phyloP scores from a whole-genome alignment of 2,329 filamentous ascomycete species.

The Chrysoporthe austroafricana region DNA sequence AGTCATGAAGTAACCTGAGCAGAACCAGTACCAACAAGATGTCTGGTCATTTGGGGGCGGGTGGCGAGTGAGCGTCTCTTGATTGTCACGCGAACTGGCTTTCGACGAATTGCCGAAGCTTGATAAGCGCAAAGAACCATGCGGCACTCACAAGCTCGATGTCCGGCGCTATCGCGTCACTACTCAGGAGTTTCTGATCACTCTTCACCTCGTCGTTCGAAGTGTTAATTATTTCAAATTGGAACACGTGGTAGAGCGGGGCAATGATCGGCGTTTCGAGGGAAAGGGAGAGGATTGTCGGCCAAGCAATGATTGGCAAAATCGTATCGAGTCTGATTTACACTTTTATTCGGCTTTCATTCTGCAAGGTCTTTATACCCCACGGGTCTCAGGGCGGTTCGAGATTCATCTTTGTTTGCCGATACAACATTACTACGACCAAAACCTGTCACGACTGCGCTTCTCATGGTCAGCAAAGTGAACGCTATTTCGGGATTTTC shows the following conservation, averaged over 20 bases:
- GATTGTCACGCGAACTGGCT: not conserved
- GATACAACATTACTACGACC: not conserved
- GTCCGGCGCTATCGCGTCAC: not conserved
- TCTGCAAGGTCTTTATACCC: conserved; percentile 28
- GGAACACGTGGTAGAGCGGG: conserved; percentile 1
- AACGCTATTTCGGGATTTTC: not conserved
- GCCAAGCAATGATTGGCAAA: conserved; percentile 18
- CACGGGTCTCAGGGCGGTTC: conserved; percentile 17
- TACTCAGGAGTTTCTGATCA: not conserved
- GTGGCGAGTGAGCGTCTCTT: not conserved
- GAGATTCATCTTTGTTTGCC: not conserved
- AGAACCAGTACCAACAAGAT: not conserved
- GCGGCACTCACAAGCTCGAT: not conserved
- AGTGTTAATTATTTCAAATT: conserved; percentile 6
- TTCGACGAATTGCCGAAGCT: not conserved
- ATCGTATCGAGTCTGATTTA: conserved; percentile 16
- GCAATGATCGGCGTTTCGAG: conserved; percentile 18
- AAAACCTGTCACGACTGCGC: not conserved
- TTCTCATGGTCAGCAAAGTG: not conserved
- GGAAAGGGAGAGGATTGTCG: conserved; percentile 2
- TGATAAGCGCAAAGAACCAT: not conserved
- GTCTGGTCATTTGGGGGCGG: not conserved
- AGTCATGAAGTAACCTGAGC: not conserved
- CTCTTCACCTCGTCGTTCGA: not conserved
- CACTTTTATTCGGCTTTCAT: conserved; percentile 15